Evolutionary conservation across 2,329 filamentous ascomycete species (phyloP).

Genomic region (Sclerotinia sclerotiorum): DNA sequence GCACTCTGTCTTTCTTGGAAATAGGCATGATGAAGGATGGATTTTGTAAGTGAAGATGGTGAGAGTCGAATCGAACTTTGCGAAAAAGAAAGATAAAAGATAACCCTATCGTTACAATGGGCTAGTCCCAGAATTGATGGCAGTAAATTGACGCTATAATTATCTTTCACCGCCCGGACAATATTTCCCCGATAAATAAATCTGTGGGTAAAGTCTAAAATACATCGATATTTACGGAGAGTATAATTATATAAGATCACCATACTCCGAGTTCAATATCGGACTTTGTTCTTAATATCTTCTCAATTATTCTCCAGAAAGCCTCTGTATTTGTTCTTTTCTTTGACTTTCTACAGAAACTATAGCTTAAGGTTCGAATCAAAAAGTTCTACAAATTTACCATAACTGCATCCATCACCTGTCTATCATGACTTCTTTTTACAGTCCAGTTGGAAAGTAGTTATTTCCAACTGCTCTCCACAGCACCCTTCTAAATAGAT

Average conservation of each 20-base stretch:
- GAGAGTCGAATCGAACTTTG: constrained; percentile 1
- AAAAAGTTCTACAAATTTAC: background rate
- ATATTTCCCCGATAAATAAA: background rate
- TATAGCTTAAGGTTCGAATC: background rate
- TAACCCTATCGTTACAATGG: background rate
- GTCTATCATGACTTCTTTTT: background rate
- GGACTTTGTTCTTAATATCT: background rate
- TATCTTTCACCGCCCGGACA: background rate
- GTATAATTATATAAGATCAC: no score
- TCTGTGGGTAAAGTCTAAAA: no score
- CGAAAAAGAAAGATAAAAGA: constrained; percentile 12
- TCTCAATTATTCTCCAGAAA: background rate
- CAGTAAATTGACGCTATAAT: background rate
- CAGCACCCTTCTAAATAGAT: no score
- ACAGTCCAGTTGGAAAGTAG: background rate
- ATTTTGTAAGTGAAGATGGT: background rate
- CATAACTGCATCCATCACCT: no score
- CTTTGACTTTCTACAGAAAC: background rate
- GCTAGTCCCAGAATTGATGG: constrained; percentile 11
- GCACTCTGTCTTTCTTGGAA: constrained; percentile 49
- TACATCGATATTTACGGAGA: no score
- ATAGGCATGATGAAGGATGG: constrained; percentile 42
- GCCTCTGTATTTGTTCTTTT: background rate
- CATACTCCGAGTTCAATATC: background rate
- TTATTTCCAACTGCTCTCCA: background rate